Evolutionary conservation across 306 rosid species (phyloP), one percentile per base, ranked within the genome.

Genomic region (Trifolium repens): DNA sequence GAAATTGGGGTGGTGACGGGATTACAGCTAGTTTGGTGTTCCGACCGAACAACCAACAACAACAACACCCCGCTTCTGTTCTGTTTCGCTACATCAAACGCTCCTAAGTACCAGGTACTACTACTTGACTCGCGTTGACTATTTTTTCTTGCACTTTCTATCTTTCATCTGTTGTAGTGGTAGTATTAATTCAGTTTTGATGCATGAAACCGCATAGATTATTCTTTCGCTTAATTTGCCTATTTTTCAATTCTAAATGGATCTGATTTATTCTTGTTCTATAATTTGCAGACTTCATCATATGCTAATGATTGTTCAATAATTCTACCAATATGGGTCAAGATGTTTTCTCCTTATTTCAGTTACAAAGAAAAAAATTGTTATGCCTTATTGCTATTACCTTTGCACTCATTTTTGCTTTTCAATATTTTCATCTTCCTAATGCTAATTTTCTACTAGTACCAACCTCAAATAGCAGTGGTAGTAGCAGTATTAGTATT

Each of bases 371-470:
- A 2, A 89, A 78, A 81, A 88, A 84, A 82, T 74, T 90, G 80
- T 69, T 86, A 34, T 84, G 83, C 93, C 76, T 90, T 39, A 79
- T 67, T 15, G 87, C 87, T 63, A 10, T 87, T 46, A 74, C 86
- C 19, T 79, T 94, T 87, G 86, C 86, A 37, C 69, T 76, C 67
- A 67, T 94, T 73, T 69, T 88, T 9, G 84, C 72, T 5, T 78
- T 90, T 49, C 91, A 84, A 60, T 88, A 66, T 82, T 67, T 87
- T 22, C 89, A 88, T 42, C 83, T 87, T 67, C 90, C 94, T 5
- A 82, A 82, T 32, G 78, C 79, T 64, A 67, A 50, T 47, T 22
- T 80, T 76, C 78, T 26, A 5, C 78, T 58, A 26, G 9, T 82
- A 34, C 70, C 73, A 0, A 9, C 64, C 16, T 17, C 58, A 52